Base-by-base conservation (phyloP, 2,329 filamentous ascomycete genomes). In the Ascochyta lentis region DNA sequence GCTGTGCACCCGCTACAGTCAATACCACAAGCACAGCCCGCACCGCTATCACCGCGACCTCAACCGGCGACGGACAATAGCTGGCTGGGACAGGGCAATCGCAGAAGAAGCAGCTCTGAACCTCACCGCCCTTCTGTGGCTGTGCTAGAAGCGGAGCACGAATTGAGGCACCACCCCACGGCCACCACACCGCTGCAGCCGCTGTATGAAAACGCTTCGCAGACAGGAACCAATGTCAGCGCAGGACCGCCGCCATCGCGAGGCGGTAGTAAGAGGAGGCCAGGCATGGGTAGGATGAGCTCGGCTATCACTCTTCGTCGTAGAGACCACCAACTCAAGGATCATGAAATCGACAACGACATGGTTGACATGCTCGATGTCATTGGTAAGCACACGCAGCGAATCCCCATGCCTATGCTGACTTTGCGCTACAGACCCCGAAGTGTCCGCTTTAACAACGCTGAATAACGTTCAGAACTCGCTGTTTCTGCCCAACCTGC, bases 401-500 rank as follows among this genome's bases (percentile, higher is more conserved):
- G 39, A 19, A 10, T 13, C 53, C 12, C 33, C 34, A 41, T 22
- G 38, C 16, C 15, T 40, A 29, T 19, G 42, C 61, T 65, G 75
- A 63, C 72, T 79, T 6, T 12, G 26, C 1, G 38, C 29, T 12
- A 29, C 59, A 92, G 91, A 96, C 64, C 91, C 91, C 39, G 90
- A 95, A 77, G 87, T 96, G 2, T 86, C 90, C 24, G 90, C 91
- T 0, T 79, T 96, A 6, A 91, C 90, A 0, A 94, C 91, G 6
- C 83, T 96, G 9, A 96, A 91, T 45, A 96, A 96, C 68, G 88
- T 96, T n/a, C 91, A 96, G 69, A 96, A 96, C 72, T 95, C 91
- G 0, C 84, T 96, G 3, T 96, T 96, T 74, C 79, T 96, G 1
- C 92, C 92, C 0, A 88, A 92, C 61, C 79, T 96, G 26, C 91